Percentiles rank a stretch among this genome's conserved stretches.
Conservation (phyloP, 108 stramenopile species). For the Seminavis robusta region DNA sequence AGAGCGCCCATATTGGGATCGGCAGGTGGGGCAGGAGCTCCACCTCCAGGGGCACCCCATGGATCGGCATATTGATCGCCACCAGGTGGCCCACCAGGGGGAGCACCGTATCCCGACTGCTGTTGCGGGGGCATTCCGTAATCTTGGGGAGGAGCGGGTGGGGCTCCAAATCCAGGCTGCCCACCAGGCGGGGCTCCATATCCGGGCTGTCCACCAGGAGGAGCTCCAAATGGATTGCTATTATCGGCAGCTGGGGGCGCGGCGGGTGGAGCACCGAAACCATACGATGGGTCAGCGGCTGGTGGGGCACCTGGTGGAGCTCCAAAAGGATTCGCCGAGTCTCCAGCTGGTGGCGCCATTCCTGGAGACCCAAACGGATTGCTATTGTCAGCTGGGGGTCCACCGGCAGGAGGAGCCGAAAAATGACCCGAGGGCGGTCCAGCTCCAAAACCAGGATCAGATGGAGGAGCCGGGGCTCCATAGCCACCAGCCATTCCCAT, state of each 20-base stretch:
- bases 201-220: slow-evolving; percentile 5
- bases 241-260: neutral
- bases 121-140: neutral
- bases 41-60: slow-evolving; percentile 1
- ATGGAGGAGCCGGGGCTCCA: slow-evolving; percentile 15
- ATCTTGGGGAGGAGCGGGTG: neutral
- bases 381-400: slow-evolving; percentile 8
- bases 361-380: neutral
- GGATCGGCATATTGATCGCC: slow-evolving; percentile 11
- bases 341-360: slow-evolving; percentile 1
- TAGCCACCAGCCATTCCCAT: slow-evolving; percentile 18
- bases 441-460: no score
- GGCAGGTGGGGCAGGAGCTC: slow-evolving; percentile 1
- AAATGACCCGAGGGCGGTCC: no score
- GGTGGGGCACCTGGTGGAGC: slow-evolving; percentile 19
- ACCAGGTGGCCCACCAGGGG: slow-evolving; percentile 17
- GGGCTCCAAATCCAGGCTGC: neutral
- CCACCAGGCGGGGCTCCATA: slow-evolving; percentile 15
- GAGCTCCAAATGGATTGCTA: slow-evolving; percentile 4
- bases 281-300: slow-evolving; percentile 2
- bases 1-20: slow-evolving; percentile 17
- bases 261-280: slow-evolving; percentile 2
- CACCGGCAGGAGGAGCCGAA: no score
- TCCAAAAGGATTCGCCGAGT: slow-evolving; percentile 27
- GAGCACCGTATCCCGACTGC: slow-evolving; percentile 14